Evolutionary conservation across 225 moss, liverwort and hornwort genomes (phyloP).

Genomic region (Physcomitrellopsis africana): DNA sequence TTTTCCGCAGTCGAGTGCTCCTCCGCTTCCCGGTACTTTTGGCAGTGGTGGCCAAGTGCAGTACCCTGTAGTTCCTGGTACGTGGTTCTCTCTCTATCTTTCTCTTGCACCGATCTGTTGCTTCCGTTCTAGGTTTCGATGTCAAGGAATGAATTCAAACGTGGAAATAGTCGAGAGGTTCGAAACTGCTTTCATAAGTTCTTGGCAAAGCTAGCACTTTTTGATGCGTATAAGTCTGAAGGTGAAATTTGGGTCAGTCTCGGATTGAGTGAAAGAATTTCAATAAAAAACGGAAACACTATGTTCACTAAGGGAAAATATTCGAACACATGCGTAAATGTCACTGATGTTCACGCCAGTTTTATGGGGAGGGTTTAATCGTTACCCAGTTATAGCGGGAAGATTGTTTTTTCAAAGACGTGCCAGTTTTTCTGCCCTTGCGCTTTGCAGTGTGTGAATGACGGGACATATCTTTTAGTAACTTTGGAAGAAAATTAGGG

Average conservation of each 20-base stretch:
- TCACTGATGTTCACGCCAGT: not conserved
- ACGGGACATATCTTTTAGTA: no score
- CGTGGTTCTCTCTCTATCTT: not conserved
- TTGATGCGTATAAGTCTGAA: not conserved
- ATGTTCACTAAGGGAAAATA: not conserved
- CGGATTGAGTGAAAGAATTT: slow-evolving; percentile 7
- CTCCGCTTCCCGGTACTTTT: slow-evolving; percentile 30
- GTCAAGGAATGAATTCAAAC: not conserved
- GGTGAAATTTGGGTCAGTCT: not conserved
- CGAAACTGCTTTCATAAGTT: not conserved
- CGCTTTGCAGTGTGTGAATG: no score
- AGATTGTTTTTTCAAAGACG: not conserved
- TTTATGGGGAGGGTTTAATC: not conserved
- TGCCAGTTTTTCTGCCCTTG: not conserved
- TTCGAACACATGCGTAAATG: not conserved
- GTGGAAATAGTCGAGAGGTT: not conserved
- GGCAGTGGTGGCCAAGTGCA: slow-evolving; percentile 29
- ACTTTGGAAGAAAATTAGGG: no score
- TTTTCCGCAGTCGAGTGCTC: slow-evolving; percentile 47
- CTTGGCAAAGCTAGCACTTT: not conserved
- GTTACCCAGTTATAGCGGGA: not conserved
- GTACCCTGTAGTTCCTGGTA: slow-evolving; percentile 37
- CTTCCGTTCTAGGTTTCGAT: slow-evolving; percentile 5
- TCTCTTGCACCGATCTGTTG: not conserved
- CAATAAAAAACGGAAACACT: not conserved